phyloP scores from a whole-genome alignment of 306 rosid genomes.

The Glycine tomentella region DNA sequence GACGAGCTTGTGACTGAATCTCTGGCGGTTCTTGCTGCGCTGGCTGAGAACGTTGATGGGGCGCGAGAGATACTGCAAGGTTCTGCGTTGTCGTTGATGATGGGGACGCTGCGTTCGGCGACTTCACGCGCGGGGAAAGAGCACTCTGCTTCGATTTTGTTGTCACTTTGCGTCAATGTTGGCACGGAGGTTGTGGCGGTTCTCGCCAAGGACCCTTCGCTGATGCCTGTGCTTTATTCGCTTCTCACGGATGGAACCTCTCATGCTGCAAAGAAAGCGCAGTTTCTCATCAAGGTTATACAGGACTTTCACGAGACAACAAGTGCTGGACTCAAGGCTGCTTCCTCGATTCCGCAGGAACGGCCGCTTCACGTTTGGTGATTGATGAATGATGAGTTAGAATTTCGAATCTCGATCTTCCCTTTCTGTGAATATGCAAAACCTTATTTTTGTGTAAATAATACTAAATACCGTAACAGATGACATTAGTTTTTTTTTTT shows the following conservation, averaged over 20 bases:
- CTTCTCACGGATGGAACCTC: conserved; percentile 62
- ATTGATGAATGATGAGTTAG: neutral
- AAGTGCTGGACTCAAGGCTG: conserved; percentile 42
- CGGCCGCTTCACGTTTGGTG: conserved; percentile 49
- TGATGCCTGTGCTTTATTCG: conserved; percentile 70
- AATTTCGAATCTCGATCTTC: no score
- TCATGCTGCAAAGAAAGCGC: conserved; percentile 70
- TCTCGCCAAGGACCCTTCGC: conserved; percentile 56
- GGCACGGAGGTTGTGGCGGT: conserved; percentile 61
- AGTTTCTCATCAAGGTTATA: conserved; percentile 66
- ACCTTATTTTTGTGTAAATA: conserved; percentile 9
- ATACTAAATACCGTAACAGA: conserved; percentile 24
- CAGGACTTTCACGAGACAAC: conserved; percentile 63
- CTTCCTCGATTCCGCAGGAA: conserved; percentile 49
- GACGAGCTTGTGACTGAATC: conserved; percentile 60
- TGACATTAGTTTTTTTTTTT: neutral
- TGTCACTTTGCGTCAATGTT: conserved; percentile 65
- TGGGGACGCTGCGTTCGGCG: conserved; percentile 46
- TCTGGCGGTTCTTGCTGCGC: conserved; percentile 64
- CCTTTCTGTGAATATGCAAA: neutral
- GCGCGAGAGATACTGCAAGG: conserved; percentile 49
- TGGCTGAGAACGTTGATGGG: conserved; percentile 73
- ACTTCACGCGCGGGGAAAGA: conserved; percentile 57
- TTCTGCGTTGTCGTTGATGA: conserved; percentile 48
- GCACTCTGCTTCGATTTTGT: conserved; percentile 65